Base-by-base conservation (phyloP, 2,329 filamentous ascomycete genomes). In the Scedosporium boydii region DNA sequence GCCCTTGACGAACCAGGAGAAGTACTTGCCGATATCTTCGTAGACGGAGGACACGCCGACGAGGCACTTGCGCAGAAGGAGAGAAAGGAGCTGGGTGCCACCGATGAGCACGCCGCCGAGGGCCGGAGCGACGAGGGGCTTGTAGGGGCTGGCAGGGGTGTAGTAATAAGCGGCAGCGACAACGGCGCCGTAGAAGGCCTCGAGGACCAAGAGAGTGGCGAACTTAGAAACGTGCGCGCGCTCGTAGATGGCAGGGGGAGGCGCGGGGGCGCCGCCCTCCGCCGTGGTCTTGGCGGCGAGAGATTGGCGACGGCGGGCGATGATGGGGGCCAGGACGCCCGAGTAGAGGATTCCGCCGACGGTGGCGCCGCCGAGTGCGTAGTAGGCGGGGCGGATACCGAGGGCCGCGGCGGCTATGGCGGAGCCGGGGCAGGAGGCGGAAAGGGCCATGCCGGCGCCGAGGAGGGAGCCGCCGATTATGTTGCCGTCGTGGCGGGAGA, bases 361-460 rank as follows among this genome's bases (percentile, higher is more conserved):
- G 0, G 84, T 65, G 26, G 79, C 81, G 6, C 87, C 87, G 0
- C 73, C 72, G 1, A 88, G 72, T 0, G 82, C 80, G 61, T 77
- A 81, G 46, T 78, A 69, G 0, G 83, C 84, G 0, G 81, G 79
- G 2, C 69, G 72, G 2, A 86, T 74, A 1, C 82, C 80, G 12
- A 79, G 74, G 1, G 80, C 85, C 10, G 84, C 68, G 71, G 90
- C 87, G 0, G 82, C 80, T 58, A 87, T 78, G 5, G 88, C 78
- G 0, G 85, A 87, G 0, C 87, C 87, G 0, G 87, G 85, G 64
- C 87, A 89, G 0, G 86, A 82, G 7, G 85, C 86, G 0, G 85
- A 82, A 16, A 88, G 73, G 5, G 83, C 79, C 86, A 89, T 88
- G 62, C 87, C 87, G n/a, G 80, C 70, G 42, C 87, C 87, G 27